A percentile compares a stretch with the other conserved stretches of the same genome.
Conservation (phyloP, 257 asterid genomes). For the Perilla frutescens region DNA sequence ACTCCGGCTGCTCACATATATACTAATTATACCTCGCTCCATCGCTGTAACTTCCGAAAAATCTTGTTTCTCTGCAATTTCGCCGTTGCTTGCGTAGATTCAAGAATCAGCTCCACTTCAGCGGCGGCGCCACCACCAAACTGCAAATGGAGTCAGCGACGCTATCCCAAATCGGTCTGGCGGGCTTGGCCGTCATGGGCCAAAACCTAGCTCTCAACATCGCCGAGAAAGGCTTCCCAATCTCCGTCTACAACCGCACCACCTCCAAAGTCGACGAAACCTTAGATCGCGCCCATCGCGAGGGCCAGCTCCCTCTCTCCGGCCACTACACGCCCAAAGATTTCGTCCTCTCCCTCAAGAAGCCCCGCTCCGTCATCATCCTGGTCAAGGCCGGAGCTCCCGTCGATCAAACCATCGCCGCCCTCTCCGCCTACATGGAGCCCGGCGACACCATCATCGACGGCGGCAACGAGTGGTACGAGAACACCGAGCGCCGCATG, state of each 20-base stretch:
- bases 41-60: background rate
- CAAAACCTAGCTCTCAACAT: constrained; percentile 88
- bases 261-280: constrained; percentile 84
- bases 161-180: constrained; percentile 77
- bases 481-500: constrained; percentile 82
- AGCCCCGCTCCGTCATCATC: constrained; percentile 83
- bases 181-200: constrained; percentile 92
- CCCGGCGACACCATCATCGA: constrained; percentile 93
- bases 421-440: constrained; percentile 75
- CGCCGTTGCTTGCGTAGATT: constrained; percentile 17
- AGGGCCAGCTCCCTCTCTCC: constrained; percentile 71
- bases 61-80: constrained; percentile 14
- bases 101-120: background rate
- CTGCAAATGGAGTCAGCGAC: constrained; percentile 49
- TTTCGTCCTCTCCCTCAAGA: constrained; percentile 68
- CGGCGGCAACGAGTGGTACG: constrained; percentile 97
- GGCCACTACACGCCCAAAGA: constrained; percentile 76
- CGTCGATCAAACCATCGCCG: constrained; percentile 88
- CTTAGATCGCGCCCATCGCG: constrained; percentile 76
- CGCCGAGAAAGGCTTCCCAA: constrained; percentile 90
- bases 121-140: constrained; percentile 7
- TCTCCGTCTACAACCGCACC: constrained; percentile 86
- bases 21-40: constrained; percentile 7
- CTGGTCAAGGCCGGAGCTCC: constrained; percentile 94
- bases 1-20: background rate